phyloP scores from a whole-genome alignment of 225 moss, liverwort and hornwort genomes.

The Lunularia cruciata region DNA sequence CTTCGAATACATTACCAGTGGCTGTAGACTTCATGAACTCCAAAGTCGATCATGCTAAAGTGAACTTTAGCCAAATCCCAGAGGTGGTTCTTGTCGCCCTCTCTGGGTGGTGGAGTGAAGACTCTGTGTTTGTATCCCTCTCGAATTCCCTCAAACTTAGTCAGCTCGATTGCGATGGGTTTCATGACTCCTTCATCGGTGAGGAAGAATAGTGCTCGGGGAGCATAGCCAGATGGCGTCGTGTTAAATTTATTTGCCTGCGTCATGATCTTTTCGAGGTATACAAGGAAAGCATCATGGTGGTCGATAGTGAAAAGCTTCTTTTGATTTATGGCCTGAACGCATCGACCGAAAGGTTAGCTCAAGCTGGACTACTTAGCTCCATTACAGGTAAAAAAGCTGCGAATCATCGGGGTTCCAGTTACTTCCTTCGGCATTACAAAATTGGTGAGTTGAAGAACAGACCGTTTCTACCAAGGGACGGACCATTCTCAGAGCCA shows the following conservation, averaged over 20 bases:
- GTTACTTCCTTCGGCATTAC: too few relatives aligned
- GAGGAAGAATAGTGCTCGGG: constrained; percentile 37
- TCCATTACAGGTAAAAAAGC: too few relatives aligned
- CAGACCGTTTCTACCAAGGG: too few relatives aligned
- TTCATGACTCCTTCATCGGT: constrained; percentile 28
- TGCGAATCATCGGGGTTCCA: too few relatives aligned
- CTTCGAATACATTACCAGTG: constrained; percentile 36
- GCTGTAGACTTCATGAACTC: constrained; percentile 32
- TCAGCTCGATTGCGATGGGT: constrained; percentile 44
- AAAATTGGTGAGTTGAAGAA: too few relatives aligned
- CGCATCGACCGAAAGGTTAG: too few relatives aligned
- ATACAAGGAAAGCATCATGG: constrained; percentile 40
- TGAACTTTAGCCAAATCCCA: constrained; percentile 41
- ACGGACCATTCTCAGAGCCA: too few relatives aligned
- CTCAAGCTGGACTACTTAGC: too few relatives aligned
- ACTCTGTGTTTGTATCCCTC: constrained; percentile 10
- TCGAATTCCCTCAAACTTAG: constrained; percentile 16
- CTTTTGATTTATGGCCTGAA: constrained; percentile 39
- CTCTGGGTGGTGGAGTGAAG: constrained; percentile 25
- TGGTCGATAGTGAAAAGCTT: constrained; percentile 45
- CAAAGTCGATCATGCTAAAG: constrained; percentile 25
- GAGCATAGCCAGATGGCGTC: constrained; percentile 45
- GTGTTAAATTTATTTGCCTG: constrained; percentile 23
- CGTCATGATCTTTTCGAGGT: constrained; percentile 33
- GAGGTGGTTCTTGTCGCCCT: constrained; percentile 12